Base-by-base conservation (phyloP, 108 stramenopile genomes). In the Skeletonema menzelii region DNA sequence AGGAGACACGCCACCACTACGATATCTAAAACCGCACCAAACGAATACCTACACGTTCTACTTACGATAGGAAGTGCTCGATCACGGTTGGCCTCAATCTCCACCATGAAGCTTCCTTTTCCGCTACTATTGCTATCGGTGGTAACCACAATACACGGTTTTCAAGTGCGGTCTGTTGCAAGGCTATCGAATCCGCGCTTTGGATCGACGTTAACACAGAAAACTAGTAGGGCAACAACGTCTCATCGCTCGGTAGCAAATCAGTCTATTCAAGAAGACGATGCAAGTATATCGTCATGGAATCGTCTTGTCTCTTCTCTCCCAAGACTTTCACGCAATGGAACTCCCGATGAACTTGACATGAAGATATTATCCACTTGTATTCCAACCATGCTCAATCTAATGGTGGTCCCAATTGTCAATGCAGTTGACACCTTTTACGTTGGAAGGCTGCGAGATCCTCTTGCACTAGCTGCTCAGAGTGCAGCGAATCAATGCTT, bases 401-500 rank as follows among this genome's bases (percentile, higher is more conserved):
- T 93, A 22, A 85, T 85, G 58, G 88, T 89, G 4, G 89, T 90
- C 0, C 91, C 91, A 0, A 32, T 95, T 14, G 91, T 95, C 24
- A 91, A 91, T 67, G 69, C 82, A 38, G 90, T 91, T 8, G 94
- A 95, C 72, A 91, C 89, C 32, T 91, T 88, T 67, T 95, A 88
- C 83, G 91, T 92, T 19, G 91, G 91, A n/a, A 77, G 80, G 26
- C 67, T 95, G 58, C 82, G 86, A 5, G 32, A 65, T 56, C 89
- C 90, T 7, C 57, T 95, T 32, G 86, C 90, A 4, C 55, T 95
- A 61, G 91, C 94, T 34, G 94, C 88, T 5, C 89, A 91, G 67
- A 73, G 84, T n/a, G 94, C 94, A 0, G 91, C 94, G 35, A 95
- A 92, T 76, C 87, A 90, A 69, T 88, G 87, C 44, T 89, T 89